Evolutionary conservation across 768 basidiomycete genomes (phyloP), one percentile per base, ranked within the genome.

Genomic region (Filobasidium wieringae): DNA sequence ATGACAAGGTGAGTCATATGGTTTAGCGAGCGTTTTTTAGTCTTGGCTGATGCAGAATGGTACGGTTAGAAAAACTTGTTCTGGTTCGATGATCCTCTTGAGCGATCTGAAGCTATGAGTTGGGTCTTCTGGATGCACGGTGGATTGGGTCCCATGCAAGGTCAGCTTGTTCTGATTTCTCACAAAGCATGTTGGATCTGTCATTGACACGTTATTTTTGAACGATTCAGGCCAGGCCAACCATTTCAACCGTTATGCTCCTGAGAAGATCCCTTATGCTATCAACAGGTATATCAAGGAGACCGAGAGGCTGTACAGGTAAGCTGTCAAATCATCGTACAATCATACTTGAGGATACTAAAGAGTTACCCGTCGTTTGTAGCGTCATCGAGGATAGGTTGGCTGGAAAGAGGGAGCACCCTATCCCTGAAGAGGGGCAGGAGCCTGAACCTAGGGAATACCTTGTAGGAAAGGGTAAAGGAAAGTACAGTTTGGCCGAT

Each of bases 51-150:
- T n/a, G 36, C 36, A 11, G 19, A 62, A 29, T 34, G 11, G 36
- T 37, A 37, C 36, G 15, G 15, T 4, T 12, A 78, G 63, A 80
- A 86, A n/a, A 74, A 79, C 70, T 78, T 80, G 64, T 85, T 90
- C 66, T 79, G 75, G 64, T 88, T 85, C 73, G 78, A 67, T 4
- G 70, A 75, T 27, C 54, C 68, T 4, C 77, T 85, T 43, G 77
- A 82, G 32, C 82, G 84, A 65, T 84, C 81, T 66, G 83, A 85
- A 73, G 78, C 81, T 75, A 66, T 87, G 24, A 87, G 88, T 67
- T 92, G 88, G 90, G 82, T 90, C 52, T 87, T 89, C 77, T 91
- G 89, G 63, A 80, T 82, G 7, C 69, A 73, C 39, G 72, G 75
- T 53, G 64, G 70, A 14, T 1, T 24, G 9, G 45, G 22, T 17